These are phyloP conservation scores for Anacardium occidentale DNA, from an alignment of 345 rosid genomes.

Conservation along the genomic window DNA sequence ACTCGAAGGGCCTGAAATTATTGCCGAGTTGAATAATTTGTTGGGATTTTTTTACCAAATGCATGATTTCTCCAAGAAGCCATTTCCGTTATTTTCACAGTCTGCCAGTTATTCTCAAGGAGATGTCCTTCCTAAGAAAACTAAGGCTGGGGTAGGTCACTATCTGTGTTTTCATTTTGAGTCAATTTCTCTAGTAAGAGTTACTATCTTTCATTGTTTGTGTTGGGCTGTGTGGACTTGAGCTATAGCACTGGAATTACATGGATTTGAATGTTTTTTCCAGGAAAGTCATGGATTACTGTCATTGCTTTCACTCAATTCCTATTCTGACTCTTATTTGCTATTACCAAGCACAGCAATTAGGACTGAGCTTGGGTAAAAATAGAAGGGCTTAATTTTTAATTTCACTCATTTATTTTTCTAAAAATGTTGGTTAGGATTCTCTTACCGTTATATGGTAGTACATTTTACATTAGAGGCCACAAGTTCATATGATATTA, in stretches of 20 bases:
- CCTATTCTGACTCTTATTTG: background rate
- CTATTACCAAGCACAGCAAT: background rate
- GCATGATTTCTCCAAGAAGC: slow-evolving; percentile 92
- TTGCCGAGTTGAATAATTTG: slow-evolving; percentile 52
- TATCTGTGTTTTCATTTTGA: background rate
- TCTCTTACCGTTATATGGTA: background rate
- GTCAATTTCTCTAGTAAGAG: background rate
- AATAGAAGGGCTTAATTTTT: background rate
- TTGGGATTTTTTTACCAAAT: slow-evolving; percentile 72
- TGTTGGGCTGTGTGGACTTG: background rate
- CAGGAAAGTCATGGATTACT: background rate
- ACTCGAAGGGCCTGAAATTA: slow-evolving; percentile 64
- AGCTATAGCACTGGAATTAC: background rate
- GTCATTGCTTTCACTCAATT: background rate
- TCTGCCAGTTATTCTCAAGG: slow-evolving; percentile 66
- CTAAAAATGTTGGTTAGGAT: background rate
- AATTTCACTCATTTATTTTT: background rate
- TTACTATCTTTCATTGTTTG: background rate
- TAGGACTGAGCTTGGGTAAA: slow-evolving; percentile 1
- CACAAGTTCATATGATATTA: background rate
- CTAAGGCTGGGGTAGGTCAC: slow-evolving; percentile 87
- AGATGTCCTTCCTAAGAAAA: slow-evolving; percentile 86
- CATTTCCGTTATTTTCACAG: slow-evolving; percentile 82
- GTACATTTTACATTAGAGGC: background rate
- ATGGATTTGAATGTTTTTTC: background rate